Conservation (phyloP, 805 yeast species). For the Wickerhamiella occidentalis region DNA sequence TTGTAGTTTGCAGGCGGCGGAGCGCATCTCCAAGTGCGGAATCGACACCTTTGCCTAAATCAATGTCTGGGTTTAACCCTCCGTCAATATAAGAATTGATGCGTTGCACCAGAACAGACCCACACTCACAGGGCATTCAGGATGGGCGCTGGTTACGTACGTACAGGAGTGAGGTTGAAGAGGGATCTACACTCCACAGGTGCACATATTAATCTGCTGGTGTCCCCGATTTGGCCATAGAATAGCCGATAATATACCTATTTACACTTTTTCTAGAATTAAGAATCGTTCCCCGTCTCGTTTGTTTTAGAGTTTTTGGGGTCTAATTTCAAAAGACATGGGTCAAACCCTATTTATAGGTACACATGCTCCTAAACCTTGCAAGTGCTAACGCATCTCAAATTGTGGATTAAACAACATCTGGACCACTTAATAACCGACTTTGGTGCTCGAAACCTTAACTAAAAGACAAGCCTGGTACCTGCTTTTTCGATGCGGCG, state of each 20-base stretch:
- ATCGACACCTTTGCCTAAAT: conserved; percentile 17
- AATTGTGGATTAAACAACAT: too few relatives aligned
- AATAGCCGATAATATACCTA: too few relatives aligned
- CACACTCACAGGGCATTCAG: conserved; percentile 3
- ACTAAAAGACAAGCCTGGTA: background rate
- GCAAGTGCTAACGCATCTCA: too few relatives aligned
- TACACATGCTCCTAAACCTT: too few relatives aligned
- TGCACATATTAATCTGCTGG: background rate
- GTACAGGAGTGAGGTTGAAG: background rate
- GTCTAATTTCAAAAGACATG: too few relatives aligned
- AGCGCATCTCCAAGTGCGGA: conserved; percentile 19
- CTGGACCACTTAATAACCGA: too few relatives aligned
- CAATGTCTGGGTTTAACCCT: conserved; percentile 14
- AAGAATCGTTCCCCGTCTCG: too few relatives aligned
- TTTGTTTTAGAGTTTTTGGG: too few relatives aligned
- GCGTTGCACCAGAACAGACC: conserved; percentile 17
- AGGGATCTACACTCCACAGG: background rate
- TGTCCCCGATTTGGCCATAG: too few relatives aligned
- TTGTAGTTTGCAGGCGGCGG: conserved; percentile 19
- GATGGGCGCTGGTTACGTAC: background rate
- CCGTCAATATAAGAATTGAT: conserved; percentile 20
- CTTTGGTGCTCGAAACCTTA: too few relatives aligned
- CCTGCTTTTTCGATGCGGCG: background rate
- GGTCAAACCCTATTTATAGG: too few relatives aligned
- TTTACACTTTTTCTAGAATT: too few relatives aligned